phyloP scores from a whole-genome alignment of 2,329 filamentous ascomycete genomes.

The Dactylellina parvicollis region DNA sequence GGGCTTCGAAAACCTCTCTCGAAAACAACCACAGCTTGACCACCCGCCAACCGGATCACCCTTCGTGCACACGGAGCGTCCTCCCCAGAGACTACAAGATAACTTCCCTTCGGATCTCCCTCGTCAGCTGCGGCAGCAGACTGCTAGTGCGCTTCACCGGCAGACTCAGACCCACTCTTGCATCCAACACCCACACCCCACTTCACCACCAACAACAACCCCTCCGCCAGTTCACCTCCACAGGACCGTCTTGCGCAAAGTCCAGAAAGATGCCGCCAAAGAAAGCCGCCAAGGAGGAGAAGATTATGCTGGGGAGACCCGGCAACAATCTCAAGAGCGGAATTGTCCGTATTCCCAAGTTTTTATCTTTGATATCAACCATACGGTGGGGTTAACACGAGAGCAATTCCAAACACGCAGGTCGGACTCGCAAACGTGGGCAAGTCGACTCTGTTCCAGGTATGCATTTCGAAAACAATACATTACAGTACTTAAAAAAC shows the following conservation, averaged over 20 bases:
- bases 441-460: conserved; percentile 98
- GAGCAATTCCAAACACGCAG: conserved; percentile 64
- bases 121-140: conserved; percentile 64
- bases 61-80: neutral
- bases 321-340: conserved; percentile 99
- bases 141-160: conserved; percentile 51
- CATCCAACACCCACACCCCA: conserved; percentile 16
- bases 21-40: neutral
- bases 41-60: conserved; percentile 17
- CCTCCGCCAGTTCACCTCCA: conserved; percentile 45
- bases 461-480: neutral
- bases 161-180: conserved; percentile 55
- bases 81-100: conserved; percentile 53
- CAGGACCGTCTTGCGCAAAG: conserved; percentile 64
- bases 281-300: conserved; percentile 90
- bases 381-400: conserved; percentile 21
- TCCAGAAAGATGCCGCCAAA: conserved; percentile 90
- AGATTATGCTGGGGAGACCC: conserved; percentile 92
- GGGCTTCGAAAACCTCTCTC: neutral
- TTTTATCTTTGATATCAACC: conserved; percentile 32
- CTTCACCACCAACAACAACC: conserved; percentile 51
- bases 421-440: conserved; percentile 98
- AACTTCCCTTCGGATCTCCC: conserved; percentile 56
- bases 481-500: neutral
- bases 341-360: conserved; percentile 74